Evolutionary conservation across 345 rosid genomes (phyloP).

Genomic region (Hibiscus mutabilis): DNA sequence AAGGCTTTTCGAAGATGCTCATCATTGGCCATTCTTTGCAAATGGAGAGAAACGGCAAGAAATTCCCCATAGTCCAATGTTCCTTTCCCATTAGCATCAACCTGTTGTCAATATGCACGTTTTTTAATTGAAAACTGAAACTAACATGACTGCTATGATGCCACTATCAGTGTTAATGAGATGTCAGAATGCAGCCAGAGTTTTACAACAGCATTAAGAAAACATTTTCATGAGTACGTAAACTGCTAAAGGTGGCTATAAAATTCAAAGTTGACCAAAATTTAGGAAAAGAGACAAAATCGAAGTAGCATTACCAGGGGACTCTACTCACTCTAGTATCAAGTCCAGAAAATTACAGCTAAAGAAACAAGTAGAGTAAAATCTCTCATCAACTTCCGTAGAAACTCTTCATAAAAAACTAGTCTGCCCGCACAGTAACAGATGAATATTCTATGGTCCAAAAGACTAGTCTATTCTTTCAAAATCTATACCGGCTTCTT

Average conservation of each 20-base stretch:
- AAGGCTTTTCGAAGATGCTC: conserved; percentile 97
- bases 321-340: background rate
- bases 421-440: background rate
- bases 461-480: background rate
- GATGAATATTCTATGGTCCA: background rate
- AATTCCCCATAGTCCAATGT: conserved; percentile 87
- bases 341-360: background rate
- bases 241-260: background rate
- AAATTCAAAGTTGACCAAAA: background rate
- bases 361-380: background rate
- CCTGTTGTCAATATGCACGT: conserved; percentile 44
- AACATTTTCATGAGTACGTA: background rate
- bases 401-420: background rate
- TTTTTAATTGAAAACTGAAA: conserved; percentile 4
- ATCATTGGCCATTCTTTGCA: conserved; percentile 87
- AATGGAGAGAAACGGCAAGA: conserved; percentile 81
- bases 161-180: background rate
- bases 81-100: conserved; percentile 88
- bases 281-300: background rate
- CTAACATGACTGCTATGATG: background rate
- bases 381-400: background rate
- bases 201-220: background rate
- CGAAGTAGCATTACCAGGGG: background rate
- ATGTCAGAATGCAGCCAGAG: background rate
- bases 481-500: background rate